phyloP scores from a whole-genome alignment of 1,284 basidiomycete species.

The Cryptococcus sp. region DNA sequence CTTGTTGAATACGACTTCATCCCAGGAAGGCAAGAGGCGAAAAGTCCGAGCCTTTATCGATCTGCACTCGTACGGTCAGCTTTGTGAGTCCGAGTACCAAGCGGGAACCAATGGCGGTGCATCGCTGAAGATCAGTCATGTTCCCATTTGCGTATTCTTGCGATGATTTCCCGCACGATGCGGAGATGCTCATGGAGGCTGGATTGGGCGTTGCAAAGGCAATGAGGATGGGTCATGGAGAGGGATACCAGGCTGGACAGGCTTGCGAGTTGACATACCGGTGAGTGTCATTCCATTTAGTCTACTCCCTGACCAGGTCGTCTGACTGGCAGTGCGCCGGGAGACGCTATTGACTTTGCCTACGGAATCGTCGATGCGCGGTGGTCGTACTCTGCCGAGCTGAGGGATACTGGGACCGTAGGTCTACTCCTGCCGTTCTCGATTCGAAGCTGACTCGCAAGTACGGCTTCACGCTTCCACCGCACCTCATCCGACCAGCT shows the following conservation, averaged over 20 bases:
- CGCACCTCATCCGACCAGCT: slow-evolving; percentile 65
- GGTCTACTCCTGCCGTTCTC: too few relatives aligned
- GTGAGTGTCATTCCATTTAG: slow-evolving; percentile 49
- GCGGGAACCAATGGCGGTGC: background rate
- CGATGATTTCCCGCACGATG: slow-evolving; percentile 61
- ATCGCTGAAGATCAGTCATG: slow-evolving; percentile 41
- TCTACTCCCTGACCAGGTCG: background rate
- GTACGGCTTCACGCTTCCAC: slow-evolving; percentile 74
- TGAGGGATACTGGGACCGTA: slow-evolving; percentile 76
- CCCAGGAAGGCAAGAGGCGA: slow-evolving; percentile 30
- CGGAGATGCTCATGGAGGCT: slow-evolving; percentile 75
- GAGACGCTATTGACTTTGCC: slow-evolving; percentile 71
- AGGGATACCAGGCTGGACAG: slow-evolving; percentile 55
- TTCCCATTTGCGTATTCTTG: slow-evolving; percentile 72
- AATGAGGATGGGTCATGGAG: slow-evolving; percentile 57
- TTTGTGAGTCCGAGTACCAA: slow-evolving; percentile 59
- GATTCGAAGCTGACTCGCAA: too few relatives aligned
- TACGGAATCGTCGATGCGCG: slow-evolving; percentile 62
- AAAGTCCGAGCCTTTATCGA: slow-evolving; percentile 63
- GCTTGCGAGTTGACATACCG: slow-evolving; percentile 64
- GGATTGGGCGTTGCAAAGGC: slow-evolving; percentile 65
- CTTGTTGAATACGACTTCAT: slow-evolving; percentile 47
- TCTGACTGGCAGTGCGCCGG: slow-evolving; percentile 46
- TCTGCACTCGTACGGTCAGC: slow-evolving; percentile 75
- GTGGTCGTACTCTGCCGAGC: slow-evolving; percentile 69